A percentile compares a stretch with the other conserved stretches of the same genome.
These are phyloP conservation scores for Malus sieversii DNA, from an alignment of 306 rosid species.

Conservation along the genomic window DNA sequence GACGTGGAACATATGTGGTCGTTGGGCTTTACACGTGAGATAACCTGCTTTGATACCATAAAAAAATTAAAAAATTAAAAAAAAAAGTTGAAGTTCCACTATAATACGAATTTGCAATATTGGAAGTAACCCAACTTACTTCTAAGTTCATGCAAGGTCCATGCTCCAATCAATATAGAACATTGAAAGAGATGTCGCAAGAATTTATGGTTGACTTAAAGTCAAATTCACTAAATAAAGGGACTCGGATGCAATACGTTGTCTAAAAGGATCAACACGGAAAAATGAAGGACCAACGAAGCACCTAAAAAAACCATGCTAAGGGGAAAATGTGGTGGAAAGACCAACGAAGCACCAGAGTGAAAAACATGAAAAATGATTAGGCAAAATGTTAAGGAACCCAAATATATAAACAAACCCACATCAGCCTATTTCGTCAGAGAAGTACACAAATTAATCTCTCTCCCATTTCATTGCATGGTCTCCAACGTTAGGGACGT, in stretches of 20 bases:
- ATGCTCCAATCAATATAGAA: too few species aligned
- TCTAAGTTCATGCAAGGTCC: too few species aligned
- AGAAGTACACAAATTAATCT: background rate
- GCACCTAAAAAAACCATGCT: background rate
- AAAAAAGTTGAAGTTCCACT: too few species aligned
- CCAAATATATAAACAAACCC: slow-evolving; percentile 8
- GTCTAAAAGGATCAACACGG: background rate
- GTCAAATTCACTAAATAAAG: background rate
- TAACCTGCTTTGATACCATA: too few species aligned
- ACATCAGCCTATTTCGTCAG: background rate
- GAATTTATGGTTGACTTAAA: background rate
- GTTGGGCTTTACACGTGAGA: too few species aligned
- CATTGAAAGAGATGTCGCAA: background rate
- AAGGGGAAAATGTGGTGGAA: background rate
- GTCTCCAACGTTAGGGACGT: too few species aligned
- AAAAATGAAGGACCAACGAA: background rate
- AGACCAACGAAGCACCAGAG: background rate
- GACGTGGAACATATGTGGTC: too few species aligned
- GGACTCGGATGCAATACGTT: background rate
- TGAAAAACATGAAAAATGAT: background rate
- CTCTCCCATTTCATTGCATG: too few species aligned
- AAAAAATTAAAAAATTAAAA: too few species aligned
- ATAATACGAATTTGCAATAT: too few species aligned
- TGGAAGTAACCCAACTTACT: too few species aligned
- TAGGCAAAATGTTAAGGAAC: background rate